Conservation (phyloP, 2,329 filamentous ascomycete species). For the Fusarium fracticaudum region DNA sequence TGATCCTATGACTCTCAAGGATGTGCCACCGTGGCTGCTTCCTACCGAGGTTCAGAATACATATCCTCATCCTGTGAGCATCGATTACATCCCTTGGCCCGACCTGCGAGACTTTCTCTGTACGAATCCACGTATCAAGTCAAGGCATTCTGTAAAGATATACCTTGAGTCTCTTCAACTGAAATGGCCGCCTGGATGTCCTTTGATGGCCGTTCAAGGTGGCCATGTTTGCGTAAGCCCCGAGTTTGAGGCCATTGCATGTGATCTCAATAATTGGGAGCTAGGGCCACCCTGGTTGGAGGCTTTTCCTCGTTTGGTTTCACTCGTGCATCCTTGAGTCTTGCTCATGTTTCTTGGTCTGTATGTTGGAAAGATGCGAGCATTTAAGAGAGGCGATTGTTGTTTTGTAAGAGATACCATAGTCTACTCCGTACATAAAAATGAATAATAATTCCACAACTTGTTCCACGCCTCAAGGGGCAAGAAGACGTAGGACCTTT, state of each 20-base stretch:
- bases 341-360: neutral
- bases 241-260: constrained; percentile 35
- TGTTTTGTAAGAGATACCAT: neutral
- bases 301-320: constrained; percentile 34
- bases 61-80: constrained; percentile 36
- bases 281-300: constrained; percentile 37
- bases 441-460: neutral
- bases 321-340: constrained; percentile 21
- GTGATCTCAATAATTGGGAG: constrained; percentile 39
- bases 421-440: neutral
- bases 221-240: constrained; percentile 32
- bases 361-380: neutral
- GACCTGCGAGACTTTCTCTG: constrained; percentile 37
- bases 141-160: constrained; percentile 36
- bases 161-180: constrained; percentile 36
- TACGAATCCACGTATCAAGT: constrained; percentile 28
- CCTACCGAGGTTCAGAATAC: constrained; percentile 38
- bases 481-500: neutral
- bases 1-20: constrained; percentile 32
- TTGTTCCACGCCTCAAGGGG: neutral
- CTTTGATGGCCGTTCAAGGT: constrained; percentile 19
- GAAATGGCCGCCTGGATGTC: constrained; percentile 32
- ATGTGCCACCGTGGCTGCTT: constrained; percentile 34
- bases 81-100: constrained; percentile 42
- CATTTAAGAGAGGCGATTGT: neutral